phyloP scores from a whole-genome alignment of 2,329 filamentous ascomycete genomes.

The Xylaria arbuscula region DNA sequence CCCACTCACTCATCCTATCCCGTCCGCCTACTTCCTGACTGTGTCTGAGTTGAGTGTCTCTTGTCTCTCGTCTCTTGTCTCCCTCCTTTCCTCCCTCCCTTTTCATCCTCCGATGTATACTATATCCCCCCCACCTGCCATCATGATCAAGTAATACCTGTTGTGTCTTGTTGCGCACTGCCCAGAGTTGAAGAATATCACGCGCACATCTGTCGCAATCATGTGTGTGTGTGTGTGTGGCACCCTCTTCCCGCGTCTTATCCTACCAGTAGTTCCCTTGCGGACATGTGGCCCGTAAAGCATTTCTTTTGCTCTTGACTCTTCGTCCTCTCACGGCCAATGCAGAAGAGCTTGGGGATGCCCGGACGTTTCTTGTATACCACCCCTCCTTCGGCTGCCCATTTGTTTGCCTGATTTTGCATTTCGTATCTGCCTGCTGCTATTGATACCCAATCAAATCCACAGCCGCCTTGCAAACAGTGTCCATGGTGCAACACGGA shows the following conservation, averaged over 20 bases:
- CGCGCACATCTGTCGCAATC: conserved; percentile 22
- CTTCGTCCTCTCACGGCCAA: not conserved
- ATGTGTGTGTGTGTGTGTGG: conserved; percentile 2
- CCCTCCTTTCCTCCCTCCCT: not conserved
- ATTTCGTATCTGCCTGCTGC: conserved; percentile 29
- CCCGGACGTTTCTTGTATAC: conserved; percentile 8
- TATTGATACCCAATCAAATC: conserved; percentile 41
- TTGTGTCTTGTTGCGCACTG: not conserved
- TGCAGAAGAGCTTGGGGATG: not conserved
- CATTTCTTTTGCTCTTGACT: conserved; percentile 5
- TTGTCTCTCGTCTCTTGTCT: too few species aligned
- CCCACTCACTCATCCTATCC: not conserved
- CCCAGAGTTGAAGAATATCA: conserved; percentile 30
- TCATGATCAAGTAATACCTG: not conserved
- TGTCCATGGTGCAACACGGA: conserved; percentile 41
- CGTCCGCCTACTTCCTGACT: not conserved
- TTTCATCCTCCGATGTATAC: not conserved
- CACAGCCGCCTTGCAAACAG: conserved; percentile 32
- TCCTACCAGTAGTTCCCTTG: conserved; percentile 7
- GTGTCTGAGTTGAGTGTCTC: not conserved
- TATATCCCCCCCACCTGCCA: not conserved
- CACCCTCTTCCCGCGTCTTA: conserved; percentile 20
- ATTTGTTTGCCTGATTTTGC: conserved; percentile 24
- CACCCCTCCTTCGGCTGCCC: not conserved
- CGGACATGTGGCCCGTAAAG: conserved; percentile 12